These are phyloP conservation scores for Pseudoneurospora amorphoporcata DNA, from an alignment of 495 filamentous ascomycete genomes.

Conservation along the genomic window DNA sequence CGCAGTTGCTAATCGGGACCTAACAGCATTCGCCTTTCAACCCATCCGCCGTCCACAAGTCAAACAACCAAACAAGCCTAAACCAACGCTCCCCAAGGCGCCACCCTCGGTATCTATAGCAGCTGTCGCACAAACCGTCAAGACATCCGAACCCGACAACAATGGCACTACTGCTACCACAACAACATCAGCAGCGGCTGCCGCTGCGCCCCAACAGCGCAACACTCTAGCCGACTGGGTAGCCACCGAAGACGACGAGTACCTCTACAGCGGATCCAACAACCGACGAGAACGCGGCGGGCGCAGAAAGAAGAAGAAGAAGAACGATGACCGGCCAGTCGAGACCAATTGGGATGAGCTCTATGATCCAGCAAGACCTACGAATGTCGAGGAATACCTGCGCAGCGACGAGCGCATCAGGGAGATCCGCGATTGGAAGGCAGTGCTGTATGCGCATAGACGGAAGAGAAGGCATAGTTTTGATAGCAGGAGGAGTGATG, in stretches of 20 bases:
- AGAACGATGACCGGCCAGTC: constrained; percentile 45
- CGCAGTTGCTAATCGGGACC: constrained; percentile 28
- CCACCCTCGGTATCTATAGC: constrained; percentile 15
- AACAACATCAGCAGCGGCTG: neutral
- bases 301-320: constrained; percentile 73
- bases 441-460: constrained; percentile 67
- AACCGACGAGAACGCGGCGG: constrained; percentile 47
- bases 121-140: constrained; percentile 2
- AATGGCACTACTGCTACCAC: neutral
- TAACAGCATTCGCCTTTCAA: constrained; percentile 68
- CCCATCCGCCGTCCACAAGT: constrained; percentile 61
- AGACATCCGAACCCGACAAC: neutral
- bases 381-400: constrained; percentile 78
- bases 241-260: constrained; percentile 57
- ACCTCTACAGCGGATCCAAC: constrained; percentile 28
- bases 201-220: constrained; percentile 44
- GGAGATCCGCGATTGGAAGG: constrained; percentile 83
- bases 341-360: constrained; percentile 86
- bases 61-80: constrained; percentile 59
- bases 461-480: constrained; percentile 37
- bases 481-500: constrained; percentile 34
- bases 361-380: constrained; percentile 78
- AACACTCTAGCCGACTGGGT: constrained; percentile 80
- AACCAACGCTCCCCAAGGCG: constrained; percentile 43
- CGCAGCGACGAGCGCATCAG: constrained; percentile 72